Evolutionary conservation across 495 filamentous ascomycete species (phyloP), one percentile per base, ranked within the genome.

Genomic region (Talaromyces ruber): DNA sequence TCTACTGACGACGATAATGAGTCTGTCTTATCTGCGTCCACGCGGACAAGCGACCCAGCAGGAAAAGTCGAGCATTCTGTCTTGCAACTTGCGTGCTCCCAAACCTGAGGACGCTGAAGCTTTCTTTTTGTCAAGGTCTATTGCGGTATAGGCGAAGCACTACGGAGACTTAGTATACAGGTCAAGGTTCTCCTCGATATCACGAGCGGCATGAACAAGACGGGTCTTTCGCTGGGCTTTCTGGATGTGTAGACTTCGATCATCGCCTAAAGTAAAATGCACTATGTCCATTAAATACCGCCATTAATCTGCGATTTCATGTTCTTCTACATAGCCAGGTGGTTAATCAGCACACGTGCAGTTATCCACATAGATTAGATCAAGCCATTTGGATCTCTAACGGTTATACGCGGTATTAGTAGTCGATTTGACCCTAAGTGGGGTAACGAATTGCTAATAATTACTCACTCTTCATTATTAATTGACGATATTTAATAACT

Each of bases 1-100:
- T 94, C 91, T 45, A 93, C 84, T 65, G 93, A 97, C 60, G 93
- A 97, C 68, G 94, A 98, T 68, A 89, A 85, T 62, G 92, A 97
- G 68, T 96, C 91, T 2, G 84, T 92, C 73, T 85, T 92, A 68
- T 98, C 94, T 0, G 81, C 85, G 4, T 94, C 92, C 28, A 97
- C 94, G 0, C 79, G 88, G 67, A 83, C 85, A 67, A 82, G 82
- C 51, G 47, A 89, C 82, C 25, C 88, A 92, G 65, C 89, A 95
- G 68, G 94, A 98, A 62, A 96, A 93, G 67, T 93, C 91, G 7
- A 84, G 87, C 9, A 87, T 89, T 32, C 81, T 98, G 24, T 92
- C 94, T 18, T 88, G 92, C 11, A 97, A 97, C 64, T 81, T 98
- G 18, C 86, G 94, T 25, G 87, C 89, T 5, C 76, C 98, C 43